Evolutionary conservation across 2,329 filamentous ascomycete species (phyloP), one percentile per base, ranked within the genome.

Genomic region (Cyphellophora europaea): DNA sequence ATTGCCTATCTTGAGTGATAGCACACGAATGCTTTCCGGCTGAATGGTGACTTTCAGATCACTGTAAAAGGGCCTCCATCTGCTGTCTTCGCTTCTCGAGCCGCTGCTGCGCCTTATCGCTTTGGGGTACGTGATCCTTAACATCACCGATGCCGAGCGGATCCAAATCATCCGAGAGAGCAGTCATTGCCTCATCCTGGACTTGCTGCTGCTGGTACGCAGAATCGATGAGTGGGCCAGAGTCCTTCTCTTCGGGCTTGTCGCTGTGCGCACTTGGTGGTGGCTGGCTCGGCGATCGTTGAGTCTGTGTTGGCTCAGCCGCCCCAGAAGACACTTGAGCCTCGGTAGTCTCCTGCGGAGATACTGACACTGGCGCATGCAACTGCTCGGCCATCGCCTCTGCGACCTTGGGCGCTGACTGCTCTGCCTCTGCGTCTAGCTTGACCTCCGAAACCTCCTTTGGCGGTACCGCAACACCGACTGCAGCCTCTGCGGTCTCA

Each of bases 401-500:
- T 8, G 8, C n/a, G n/a, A 8, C n/a, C 21, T 8, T n/a, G 8
- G 21, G 21, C 21, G 8, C 8, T 8, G 16, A 30, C 13, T 21
- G 27, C 6, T 12, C 5, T 10, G 15, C 19, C 23, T 18, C 11
- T 10, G 18, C 13, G n/a, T n/a, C n/a, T n/a, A n/a, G n/a, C n/a
- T n/a, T n/a, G n/a, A n/a, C n/a, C n/a, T n/a, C n/a, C n/a, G n/a
- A n/a, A n/a, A n/a, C n/a, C n/a, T n/a, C n/a, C 12, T 31, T 33
- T 10, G 30, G 51, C 55, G 33, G 56, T 51, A 27, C 49, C 12
- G 61, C 62, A 35, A 63, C 69, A n/a, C 67, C 65, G 12, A 77
- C 51, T 4, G 65, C 63, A 28, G 68, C 62, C 37, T 78, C 66
- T 1, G 71, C 67, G 2, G 68, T 72, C 51, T 82, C 77, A 3